Base-by-base conservation (phyloP, 1,284 basidiomycete species). In the Tilletia indica region DNA sequence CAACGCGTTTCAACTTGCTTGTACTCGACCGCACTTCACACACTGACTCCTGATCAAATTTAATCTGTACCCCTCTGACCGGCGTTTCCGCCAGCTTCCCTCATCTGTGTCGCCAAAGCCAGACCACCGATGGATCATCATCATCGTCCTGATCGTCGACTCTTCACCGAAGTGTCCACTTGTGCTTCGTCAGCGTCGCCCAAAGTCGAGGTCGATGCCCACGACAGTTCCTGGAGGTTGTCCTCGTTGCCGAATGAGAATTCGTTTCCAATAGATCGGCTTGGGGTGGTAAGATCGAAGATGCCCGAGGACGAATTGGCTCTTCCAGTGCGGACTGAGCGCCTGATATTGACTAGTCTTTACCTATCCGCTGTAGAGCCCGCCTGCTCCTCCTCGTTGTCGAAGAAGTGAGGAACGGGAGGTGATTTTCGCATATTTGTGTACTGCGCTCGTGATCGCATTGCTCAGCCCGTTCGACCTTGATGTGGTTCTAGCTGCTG, bases 31-130 rank as follows among this genome's bases (percentile, higher is more conserved):
- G n/a, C n/a, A n/a, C n/a, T n/a, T n/a, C n/a, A n/a, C n/a, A n/a
- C n/a, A n/a, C n/a, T n/a, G n/a, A n/a, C n/a, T n/a, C n/a, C n/a
- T n/a, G 6, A 45, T 45, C 14, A 9, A 1, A 1, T 45, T 45
- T 14, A 45, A 1, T 45, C 42, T 45, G 42, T 45, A 9, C 42
- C 14, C 42, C 14, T 45, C 3, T 8, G 25, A 31, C 25, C 25
- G 0, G 73, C 74, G 36, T 73, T 71, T 21, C 71, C 77, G 36
- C 74, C 75, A 39, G 73, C 71, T 48, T 71, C 77, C 34, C 76
- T 66, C 77, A 78, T 78, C 70, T 78, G 77, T 4, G 77, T 75
- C 2, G 77, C 77, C 70, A 78, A 51, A 56, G 75, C 71, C 21
- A 78, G 61, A 5, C 77, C 77, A 70, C 73, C 31, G 73, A 64